phyloP scores from a whole-genome alignment of 2,329 filamentous ascomycete species.

The Aureobasidium sp. region DNA sequence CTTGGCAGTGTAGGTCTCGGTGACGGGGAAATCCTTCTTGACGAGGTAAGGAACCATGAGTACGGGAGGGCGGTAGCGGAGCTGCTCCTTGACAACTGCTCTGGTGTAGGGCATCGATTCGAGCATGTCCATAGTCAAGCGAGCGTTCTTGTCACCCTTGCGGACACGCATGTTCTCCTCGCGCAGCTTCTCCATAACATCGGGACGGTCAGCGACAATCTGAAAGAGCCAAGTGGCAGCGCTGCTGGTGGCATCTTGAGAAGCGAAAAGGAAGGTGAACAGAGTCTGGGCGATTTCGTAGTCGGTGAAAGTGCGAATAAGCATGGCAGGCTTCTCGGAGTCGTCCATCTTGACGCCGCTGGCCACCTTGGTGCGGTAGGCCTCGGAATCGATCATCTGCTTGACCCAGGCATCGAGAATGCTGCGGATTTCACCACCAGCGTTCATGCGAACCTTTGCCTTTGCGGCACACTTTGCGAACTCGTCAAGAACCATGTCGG shows the following conservation, averaged over 20 bases:
- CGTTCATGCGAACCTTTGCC: slow-evolving; percentile 71
- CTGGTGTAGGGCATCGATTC: slow-evolving; percentile 86
- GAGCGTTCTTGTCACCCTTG: slow-evolving; percentile 61
- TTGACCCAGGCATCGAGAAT: slow-evolving; percentile 95
- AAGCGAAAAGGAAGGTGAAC: slow-evolving; percentile 95
- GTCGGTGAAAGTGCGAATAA: slow-evolving; percentile 81
- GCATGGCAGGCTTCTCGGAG: slow-evolving; percentile 69
- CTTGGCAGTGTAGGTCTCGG: slow-evolving; percentile 77
- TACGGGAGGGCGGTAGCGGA: slow-evolving; percentile 91
- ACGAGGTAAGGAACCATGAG: slow-evolving; percentile 93
- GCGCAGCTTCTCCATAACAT: slow-evolving; percentile 70
- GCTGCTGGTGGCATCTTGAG: slow-evolving; percentile 92
- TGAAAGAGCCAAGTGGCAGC: slow-evolving; percentile 95
- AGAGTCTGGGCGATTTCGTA: slow-evolving; percentile 87
- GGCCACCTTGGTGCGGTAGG: slow-evolving; percentile 69
- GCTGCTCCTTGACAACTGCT: slow-evolving; percentile 80
- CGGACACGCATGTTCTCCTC: slow-evolving; percentile 74
- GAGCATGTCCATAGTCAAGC: slow-evolving; percentile 73
- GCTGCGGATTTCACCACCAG: slow-evolving; percentile 76
- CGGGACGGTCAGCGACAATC: slow-evolving; percentile 85
- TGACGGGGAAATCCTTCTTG: slow-evolving; percentile 93
- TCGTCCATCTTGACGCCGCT: slow-evolving; percentile 54
- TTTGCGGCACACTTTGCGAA: slow-evolving; percentile 85
- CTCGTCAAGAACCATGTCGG: slow-evolving; percentile 78
- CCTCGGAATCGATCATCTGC: slow-evolving; percentile 75